A percentile compares a stretch with the other conserved stretches of the same genome.
These are phyloP conservation scores for Pythium rishiriense DNA, from an alignment of 352 stramenopile genomes.

Conservation along the genomic window DNA sequence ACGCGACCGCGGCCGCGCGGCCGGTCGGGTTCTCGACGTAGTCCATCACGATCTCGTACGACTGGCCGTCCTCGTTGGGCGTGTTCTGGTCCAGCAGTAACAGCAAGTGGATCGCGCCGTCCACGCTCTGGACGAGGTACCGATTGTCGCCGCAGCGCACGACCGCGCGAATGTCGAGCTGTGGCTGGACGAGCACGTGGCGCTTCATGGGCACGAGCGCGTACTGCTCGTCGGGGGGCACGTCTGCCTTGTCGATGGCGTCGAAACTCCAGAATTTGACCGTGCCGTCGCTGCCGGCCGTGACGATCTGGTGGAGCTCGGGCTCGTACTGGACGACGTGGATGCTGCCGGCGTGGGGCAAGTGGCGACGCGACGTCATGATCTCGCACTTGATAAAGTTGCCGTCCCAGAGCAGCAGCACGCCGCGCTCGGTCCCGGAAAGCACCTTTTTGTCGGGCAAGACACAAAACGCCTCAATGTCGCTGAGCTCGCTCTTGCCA, in stretches of 20 bases:
- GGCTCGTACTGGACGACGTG: slow-evolving; percentile 73
- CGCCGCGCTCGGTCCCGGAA: slow-evolving; percentile 83
- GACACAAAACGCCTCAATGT: slow-evolving; percentile 93
- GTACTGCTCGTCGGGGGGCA: slow-evolving; percentile 74
- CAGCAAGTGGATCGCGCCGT: slow-evolving; percentile 54
- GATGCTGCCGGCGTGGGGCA: slow-evolving; percentile 72
- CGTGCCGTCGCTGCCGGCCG: slow-evolving; percentile 79
- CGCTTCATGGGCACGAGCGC: slow-evolving; percentile 69
- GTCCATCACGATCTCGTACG: slow-evolving; percentile 47
- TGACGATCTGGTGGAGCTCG: slow-evolving; percentile 51
- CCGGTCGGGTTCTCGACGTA: slow-evolving; percentile 71
- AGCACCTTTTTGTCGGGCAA: slow-evolving; percentile 94
- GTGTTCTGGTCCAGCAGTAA: slow-evolving; percentile 23
- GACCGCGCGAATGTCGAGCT: slow-evolving; percentile 73
- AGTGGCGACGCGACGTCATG: slow-evolving; percentile 56
- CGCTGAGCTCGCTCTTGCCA: slow-evolving; percentile 92
- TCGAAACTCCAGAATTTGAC: slow-evolving; percentile 91
- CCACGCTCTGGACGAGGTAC: slow-evolving; percentile 70
- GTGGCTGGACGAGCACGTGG: slow-evolving; percentile 50
- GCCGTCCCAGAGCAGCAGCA: slow-evolving; percentile 93
- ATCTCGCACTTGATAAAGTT: slow-evolving; percentile 96
- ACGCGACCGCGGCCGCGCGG: slow-evolving; percentile 66
- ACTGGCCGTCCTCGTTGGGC: slow-evolving; percentile 22
- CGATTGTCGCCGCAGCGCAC: slow-evolving; percentile 39
- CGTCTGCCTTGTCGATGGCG: slow-evolving; percentile 85